These are phyloP conservation scores for Verticillium albo-atrum DNA, from an alignment of 2,329 filamentous ascomycete species.

Conservation along the genomic window DNA sequence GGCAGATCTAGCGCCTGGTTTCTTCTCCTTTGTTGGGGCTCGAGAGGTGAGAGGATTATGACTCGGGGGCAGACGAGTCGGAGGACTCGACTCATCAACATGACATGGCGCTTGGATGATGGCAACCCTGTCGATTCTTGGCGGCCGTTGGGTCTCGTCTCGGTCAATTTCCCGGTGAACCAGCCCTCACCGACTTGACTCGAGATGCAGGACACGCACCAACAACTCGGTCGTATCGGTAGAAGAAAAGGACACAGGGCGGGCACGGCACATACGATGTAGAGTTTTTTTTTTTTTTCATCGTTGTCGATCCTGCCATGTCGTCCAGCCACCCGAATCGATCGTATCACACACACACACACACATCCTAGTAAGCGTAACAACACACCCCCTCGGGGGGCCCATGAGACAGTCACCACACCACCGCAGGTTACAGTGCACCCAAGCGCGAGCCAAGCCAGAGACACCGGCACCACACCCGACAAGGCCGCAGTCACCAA, in stretches of 20 bases:
- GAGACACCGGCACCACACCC: neutral
- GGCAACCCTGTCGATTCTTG: neutral
- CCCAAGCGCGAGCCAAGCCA: neutral
- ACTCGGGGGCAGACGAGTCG: neutral
- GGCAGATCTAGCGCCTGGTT: neutral
- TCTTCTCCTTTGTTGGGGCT: neutral
- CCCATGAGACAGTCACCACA: neutral
- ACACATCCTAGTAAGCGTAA: neutral
- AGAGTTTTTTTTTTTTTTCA: no score
- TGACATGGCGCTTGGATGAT: neutral
- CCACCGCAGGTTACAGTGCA: neutral
- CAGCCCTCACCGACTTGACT: neutral
- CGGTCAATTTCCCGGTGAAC: neutral
- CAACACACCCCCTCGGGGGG: neutral
- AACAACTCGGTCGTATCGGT: neutral
- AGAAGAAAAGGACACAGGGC: neutral
- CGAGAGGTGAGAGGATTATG: neutral
- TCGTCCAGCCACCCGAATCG: neutral
- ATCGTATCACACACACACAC: neutral
- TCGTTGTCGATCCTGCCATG: neutral
- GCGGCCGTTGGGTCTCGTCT: neutral
- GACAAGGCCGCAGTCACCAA: neutral
- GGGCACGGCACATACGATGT: neutral
- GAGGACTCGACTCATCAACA: neutral
- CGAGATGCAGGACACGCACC: neutral